Percentiles rank a stretch among this genome's conserved stretches.
These are phyloP conservation scores for Sequoia sempervirens DNA, from an alignment of 75 land plant genomes.

Conservation along the genomic window DNA sequence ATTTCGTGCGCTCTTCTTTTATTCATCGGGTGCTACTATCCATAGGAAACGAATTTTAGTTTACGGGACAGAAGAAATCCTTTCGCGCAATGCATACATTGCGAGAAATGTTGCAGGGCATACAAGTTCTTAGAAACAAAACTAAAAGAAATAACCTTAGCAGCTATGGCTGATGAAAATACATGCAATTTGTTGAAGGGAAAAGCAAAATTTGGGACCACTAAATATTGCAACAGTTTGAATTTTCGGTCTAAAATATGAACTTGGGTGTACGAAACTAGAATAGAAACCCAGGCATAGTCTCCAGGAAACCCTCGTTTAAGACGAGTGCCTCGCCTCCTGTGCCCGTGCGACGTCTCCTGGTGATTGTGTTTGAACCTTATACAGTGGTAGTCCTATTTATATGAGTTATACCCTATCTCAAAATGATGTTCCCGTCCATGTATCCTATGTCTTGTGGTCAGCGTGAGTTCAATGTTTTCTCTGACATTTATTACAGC, in stretches of 20 bases:
- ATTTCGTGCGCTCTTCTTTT: too few relatives aligned
- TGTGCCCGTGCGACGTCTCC: background rate
- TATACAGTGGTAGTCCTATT: background rate
- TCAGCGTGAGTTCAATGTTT: background rate
- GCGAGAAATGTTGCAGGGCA: background rate
- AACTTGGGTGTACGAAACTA: background rate
- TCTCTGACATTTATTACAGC: background rate
- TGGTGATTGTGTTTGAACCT: background rate
- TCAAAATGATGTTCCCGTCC: background rate
- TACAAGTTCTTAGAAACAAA: background rate
- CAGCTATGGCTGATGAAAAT: background rate
- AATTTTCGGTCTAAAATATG: background rate
- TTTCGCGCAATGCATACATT: background rate
- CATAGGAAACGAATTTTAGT: background rate
- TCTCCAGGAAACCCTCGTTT: background rate
- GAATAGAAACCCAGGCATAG: background rate
- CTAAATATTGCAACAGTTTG: background rate
- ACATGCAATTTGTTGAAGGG: background rate
- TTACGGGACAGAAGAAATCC: background rate
- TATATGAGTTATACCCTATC: background rate
- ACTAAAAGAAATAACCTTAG: background rate
- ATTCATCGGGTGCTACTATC: background rate
- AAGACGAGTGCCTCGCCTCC: background rate
- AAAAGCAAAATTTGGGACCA: background rate
- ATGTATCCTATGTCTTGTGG: background rate